Percentiles rank a stretch among this genome's conserved stretches.
Conservation (phyloP, 1,284 basidiomycete species). For the Pterula multifida region DNA sequence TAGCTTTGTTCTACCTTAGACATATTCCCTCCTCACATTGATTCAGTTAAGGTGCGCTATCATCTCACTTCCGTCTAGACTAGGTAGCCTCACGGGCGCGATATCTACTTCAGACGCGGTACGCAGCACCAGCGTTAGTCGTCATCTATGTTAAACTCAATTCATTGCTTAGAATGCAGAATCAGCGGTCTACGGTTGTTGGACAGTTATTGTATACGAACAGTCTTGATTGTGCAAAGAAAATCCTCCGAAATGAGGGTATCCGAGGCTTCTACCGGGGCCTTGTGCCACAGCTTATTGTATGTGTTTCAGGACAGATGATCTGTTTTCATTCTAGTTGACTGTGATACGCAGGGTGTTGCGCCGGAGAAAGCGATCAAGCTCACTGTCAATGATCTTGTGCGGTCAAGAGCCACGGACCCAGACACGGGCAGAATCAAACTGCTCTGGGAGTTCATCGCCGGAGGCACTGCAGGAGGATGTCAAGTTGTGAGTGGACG, state of each 20-base stretch:
- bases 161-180: constrained; percentile 69
- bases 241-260: constrained; percentile 93
- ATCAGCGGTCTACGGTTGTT: constrained; percentile 90
- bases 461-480: constrained; percentile 90
- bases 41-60: constrained; percentile 51
- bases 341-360: constrained; percentile 59
- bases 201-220: constrained; percentile 93
- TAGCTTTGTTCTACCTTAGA: constrained; percentile 5
- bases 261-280: constrained; percentile 94
- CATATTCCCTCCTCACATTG: constrained; percentile 9
- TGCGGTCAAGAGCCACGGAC: constrained; percentile 78
- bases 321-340: constrained; percentile 5
- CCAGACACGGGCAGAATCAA: constrained; percentile 91
- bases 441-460: constrained; percentile 77
- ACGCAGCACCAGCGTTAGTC: constrained; percentile 10
- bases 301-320: constrained; percentile 22
- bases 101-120: constrained; percentile 47
- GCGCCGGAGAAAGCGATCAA: constrained; percentile 99
- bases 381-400: constrained; percentile 89
- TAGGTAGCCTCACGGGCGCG: constrained; percentile 2
- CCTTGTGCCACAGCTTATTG: constrained; percentile 88
- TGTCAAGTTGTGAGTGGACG: constrained; percentile 81
- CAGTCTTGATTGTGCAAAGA: constrained; percentile 86
- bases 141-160: background rate
- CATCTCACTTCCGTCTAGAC: constrained; percentile 1